Conservation (phyloP, 176 grass and related monocot genomes). For the Raddia guianensis region DNA sequence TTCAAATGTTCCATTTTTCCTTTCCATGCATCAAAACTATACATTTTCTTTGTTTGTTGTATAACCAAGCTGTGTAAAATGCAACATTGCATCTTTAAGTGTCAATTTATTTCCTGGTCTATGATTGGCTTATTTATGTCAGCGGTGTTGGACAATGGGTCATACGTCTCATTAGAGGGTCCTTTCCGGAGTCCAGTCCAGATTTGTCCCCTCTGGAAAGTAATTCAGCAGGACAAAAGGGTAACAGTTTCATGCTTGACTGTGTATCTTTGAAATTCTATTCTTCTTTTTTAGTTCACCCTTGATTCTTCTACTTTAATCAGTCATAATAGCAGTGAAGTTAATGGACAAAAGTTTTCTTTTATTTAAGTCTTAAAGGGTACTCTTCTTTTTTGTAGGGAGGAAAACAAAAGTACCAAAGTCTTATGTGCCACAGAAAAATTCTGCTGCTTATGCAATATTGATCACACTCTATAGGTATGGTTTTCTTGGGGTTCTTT, state of each 20-base stretch:
- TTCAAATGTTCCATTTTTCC: background rate
- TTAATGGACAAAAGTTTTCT: background rate
- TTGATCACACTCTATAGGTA: conserved; percentile 82
- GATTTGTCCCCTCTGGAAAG: conserved; percentile 43
- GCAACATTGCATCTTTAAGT: background rate
- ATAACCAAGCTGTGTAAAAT: background rate
- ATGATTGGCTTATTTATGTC: conserved; percentile 29
- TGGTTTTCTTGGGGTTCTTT: conserved; percentile 4
- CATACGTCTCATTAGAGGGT: conserved; percentile 66
- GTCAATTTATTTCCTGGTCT: conserved; percentile 2
- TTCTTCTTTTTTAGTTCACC: background rate
- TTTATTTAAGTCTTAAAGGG: background rate
- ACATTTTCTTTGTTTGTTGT: background rate
- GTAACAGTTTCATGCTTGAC: conserved; percentile 16
- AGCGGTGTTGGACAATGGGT: conserved; percentile 86
- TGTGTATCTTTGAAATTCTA: background rate
- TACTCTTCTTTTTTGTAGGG: conserved; percentile 38
- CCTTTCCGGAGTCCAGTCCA: conserved; percentile 46
- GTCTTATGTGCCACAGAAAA: conserved; percentile 69
- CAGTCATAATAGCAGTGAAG: background rate
- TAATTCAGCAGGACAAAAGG: conserved; percentile 21
- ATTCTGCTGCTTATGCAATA: conserved; percentile 74
- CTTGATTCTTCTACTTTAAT: background rate
- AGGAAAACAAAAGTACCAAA: conserved; percentile 64
- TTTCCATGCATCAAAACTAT: background rate